Percentiles rank a stretch among this genome's conserved stretches.
Evolutionary conservation across 768 basidiomycete species (phyloP).

Genomic region (Suillus subaureus): DNA sequence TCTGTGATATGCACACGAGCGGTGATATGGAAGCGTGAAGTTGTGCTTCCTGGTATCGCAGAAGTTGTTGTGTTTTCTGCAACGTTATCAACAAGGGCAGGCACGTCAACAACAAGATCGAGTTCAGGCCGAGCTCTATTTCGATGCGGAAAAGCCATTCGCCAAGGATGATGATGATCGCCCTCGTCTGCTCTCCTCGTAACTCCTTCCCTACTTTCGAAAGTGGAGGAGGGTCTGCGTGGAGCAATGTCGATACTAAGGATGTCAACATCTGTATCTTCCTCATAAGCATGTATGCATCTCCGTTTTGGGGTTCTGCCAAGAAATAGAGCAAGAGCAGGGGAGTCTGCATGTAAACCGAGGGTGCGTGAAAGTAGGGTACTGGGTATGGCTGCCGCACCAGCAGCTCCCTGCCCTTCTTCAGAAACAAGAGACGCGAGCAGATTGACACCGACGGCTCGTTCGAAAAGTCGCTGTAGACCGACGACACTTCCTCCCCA

Average conservation of each 20-base stretch:
- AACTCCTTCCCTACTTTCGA: background rate
- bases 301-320: constrained; percentile 46
- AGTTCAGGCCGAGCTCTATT: constrained; percentile 42
- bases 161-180: constrained; percentile 25
- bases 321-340: constrained; percentile 52
- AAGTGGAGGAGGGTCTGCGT: background rate
- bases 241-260: constrained; percentile 15
- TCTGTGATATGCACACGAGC: constrained; percentile 46
- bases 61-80: constrained; percentile 4
- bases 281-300: constrained; percentile 39
- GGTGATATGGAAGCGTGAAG: constrained; percentile 48
- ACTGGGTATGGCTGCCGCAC: constrained; percentile 23
- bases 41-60: constrained; percentile 16
- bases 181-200: background rate
- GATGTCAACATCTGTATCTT: constrained; percentile 39
- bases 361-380: constrained; percentile 49
- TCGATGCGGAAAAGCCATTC: constrained; percentile 42
- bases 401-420: background rate
- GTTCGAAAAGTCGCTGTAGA: constrained; percentile 48
- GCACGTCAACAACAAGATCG: constrained; percentile 29
- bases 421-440: constrained; percentile 14
- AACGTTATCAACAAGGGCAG: constrained; percentile 21
- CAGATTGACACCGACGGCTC: constrained; percentile 44
- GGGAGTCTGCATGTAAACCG: constrained; percentile 52
- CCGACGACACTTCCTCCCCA: constrained; percentile 44